Base-by-base conservation (phyloP, 306 rosid genomes). In the Senna siamea region DNA sequence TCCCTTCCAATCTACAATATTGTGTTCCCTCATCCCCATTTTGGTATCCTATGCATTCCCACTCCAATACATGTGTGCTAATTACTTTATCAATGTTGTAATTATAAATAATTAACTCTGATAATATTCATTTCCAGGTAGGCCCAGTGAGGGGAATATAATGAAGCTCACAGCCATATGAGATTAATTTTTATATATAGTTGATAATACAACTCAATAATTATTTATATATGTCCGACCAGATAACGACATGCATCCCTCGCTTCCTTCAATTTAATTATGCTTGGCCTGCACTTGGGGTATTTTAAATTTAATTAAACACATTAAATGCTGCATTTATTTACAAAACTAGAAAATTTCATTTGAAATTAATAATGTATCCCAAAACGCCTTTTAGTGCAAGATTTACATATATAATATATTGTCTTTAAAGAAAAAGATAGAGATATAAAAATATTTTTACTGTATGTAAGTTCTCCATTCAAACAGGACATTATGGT, bases 21-120 rank as follows among this genome's bases (percentile, higher is more conserved):
- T 15, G 80, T 85, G 80, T 88, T 79, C 53, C 80, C 78, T 69
- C 78, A 61, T 84, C 87, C 77, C 70, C 76, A 75, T 73, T 64
- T 77, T 40, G 87, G 87, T 65, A 85, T 81, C 90, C 89, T 60
- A 85, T 85, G 90, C 76, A 72, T 76, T 69, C 63, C 66, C 2
- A 13, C 66, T 14, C 5, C 44, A 32, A 60, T 32, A 66, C 85
- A 80, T n/a, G 72, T 79, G 81, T 80, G 71, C 62, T 77, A 40
- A 61, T 71, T 73, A 58, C 37, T 62, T 18, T 28, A 52, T 54
- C 20, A 59, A 8, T 12, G 22, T 26, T 23, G 22, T 57, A 18
- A 34, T 44, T n/a, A 57, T n/a, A n/a, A n/a, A 70, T 66, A n/a
- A 47, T 47, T 64, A 76, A 55, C 47, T 83, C 4, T 13, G 69